Conservation (phyloP, 148 eudicot genomes). For the Fagopyrum tataricum region DNA sequence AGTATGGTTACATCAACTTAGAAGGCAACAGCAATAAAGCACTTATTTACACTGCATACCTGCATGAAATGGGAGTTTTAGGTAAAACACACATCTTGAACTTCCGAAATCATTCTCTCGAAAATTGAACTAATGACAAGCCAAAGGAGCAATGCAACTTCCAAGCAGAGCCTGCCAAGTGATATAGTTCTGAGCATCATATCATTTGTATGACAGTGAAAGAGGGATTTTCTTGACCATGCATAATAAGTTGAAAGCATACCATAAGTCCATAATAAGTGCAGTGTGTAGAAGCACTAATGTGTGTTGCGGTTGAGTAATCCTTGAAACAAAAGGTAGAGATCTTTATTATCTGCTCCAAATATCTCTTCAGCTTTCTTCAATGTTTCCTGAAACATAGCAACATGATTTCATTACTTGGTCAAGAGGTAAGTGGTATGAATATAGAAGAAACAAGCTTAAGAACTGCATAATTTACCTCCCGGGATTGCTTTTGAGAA, state of each 20-base stretch:
- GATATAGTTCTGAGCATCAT: too few species aligned
- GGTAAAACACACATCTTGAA: too few species aligned
- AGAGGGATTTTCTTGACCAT: too few species aligned
- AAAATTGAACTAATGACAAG: too few species aligned
- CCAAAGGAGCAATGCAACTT: too few species aligned
- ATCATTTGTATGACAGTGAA: too few species aligned
- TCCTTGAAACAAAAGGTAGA: conserved; percentile 79
- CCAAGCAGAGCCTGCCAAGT: too few species aligned
- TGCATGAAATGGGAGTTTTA: too few species aligned
- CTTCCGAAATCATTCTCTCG: too few species aligned
- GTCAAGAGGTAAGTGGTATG: background rate
- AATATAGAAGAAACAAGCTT: background rate
- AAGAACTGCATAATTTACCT: conserved; percentile 37
- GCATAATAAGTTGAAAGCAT: background rate
- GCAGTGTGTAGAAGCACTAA: conserved; percentile 19
- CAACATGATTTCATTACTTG: background rate
- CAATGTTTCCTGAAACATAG: conserved; percentile 60
- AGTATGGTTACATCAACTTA: too few species aligned
- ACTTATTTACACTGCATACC: too few species aligned
- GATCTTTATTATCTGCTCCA: conserved; percentile 83
- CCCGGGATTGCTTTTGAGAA: conserved; percentile 84
- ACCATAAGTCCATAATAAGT: background rate
- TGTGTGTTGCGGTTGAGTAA: conserved; percentile 65
- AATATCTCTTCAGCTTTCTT: conserved; percentile 87
- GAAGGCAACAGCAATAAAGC: too few species aligned